Evolutionary conservation across 345 rosid species (phyloP), one percentile per base, ranked within the genome.

Genomic region (Populus tremula): DNA sequence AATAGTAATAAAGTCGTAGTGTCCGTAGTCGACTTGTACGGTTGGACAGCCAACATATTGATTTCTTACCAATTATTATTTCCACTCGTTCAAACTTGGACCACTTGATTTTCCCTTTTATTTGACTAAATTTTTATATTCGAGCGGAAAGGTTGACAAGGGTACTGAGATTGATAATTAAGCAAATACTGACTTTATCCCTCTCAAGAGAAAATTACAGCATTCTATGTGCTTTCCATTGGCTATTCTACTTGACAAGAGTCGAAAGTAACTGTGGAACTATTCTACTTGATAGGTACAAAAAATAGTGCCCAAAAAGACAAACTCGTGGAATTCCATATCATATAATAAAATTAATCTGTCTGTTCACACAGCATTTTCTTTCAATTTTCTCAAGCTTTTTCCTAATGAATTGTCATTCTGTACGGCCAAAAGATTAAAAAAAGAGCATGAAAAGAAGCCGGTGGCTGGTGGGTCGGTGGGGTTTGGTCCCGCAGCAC

Each of bases 291-390:
- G 35, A 8, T 16, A 43, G 72, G n/a, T 69, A 29, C 6, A n/a
- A 43, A 20, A 41, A 14, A 31, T 8, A 47, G 75, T n/a, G 17
- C 53, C 68, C 36, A 73, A 25, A 39, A 61, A 47, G 75, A 72
- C 75, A 17, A 35, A 20, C 54, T 56, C 35, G 68, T 73, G 76
- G 76, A 38, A 59, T 38, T 73, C 76, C 76, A 73, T 21, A 67
- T 73, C 68, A 59, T 2, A 10, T 20, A 20, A 1, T 17, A 33
- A 27, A 6, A 27, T 0, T 73, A 1, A 1, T 20, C 35, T n/a
- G 8, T 49, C 35, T 43, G 29, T 63, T 65, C 54, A 41, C 68
- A 25, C 69, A 2, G 36, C 76, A 39, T 39, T 18, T 7, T 38
- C 18, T 0, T n/a, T 2, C 6, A n/a, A 3, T 33, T 63, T 27